Conservation (phyloP, 2,329 filamentous ascomycete genomes). For the Hymenoscyphus albidus region DNA sequence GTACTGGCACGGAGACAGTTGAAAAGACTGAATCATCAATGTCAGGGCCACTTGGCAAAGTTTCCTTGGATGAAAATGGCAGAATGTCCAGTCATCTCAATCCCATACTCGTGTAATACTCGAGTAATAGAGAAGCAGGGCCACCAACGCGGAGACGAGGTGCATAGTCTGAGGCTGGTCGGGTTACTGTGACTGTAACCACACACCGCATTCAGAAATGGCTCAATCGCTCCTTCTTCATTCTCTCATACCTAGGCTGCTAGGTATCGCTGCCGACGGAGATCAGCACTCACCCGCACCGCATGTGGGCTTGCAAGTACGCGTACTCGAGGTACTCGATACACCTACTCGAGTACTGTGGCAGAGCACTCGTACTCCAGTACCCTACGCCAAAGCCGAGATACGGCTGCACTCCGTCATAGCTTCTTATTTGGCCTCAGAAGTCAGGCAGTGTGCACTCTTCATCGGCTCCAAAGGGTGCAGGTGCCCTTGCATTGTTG, state of each 20-base stretch:
- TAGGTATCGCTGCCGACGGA: too few species aligned
- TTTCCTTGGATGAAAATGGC: neutral
- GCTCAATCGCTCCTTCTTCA: neutral
- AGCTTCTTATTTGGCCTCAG: neutral
- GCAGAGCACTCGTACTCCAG: neutral
- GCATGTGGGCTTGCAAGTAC: too few species aligned
- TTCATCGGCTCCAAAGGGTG: neutral
- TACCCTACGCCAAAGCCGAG: neutral
- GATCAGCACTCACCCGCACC: too few species aligned
- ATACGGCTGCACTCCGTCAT: neutral
- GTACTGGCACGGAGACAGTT: too few species aligned
- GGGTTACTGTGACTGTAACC: neutral
- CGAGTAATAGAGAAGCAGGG: too few species aligned
- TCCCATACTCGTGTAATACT: too few species aligned
- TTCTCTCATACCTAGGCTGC: neutral
- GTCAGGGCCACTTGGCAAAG: neutral
- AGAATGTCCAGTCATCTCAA: too few species aligned
- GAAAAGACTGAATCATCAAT: neutral
- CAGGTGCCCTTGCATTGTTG: conserved; percentile 1
- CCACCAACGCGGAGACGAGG: neutral
- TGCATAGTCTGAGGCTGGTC: neutral
- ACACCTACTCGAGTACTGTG: too few species aligned
- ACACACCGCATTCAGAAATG: neutral
- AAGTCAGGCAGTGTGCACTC: neutral
- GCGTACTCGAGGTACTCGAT: too few species aligned